Evolutionary conservation across 192 early-diverging fungal species (phyloP).

Genomic region (Linnemannia elongata): DNA sequence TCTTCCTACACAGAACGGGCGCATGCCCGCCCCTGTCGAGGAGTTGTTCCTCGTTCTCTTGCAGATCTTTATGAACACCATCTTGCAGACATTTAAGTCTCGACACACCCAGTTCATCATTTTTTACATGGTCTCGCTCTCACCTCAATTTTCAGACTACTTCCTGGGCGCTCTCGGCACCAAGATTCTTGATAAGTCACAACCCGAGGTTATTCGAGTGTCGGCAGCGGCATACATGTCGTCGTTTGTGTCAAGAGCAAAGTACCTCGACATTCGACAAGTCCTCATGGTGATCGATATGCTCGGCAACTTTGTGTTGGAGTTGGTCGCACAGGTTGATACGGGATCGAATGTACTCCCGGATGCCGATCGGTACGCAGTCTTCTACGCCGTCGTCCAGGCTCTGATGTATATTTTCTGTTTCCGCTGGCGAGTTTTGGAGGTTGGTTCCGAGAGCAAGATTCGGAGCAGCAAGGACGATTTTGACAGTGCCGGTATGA

Average conservation of each 20-base stretch:
- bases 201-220: conserved; percentile 77
- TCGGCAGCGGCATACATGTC: conserved; percentile 88
- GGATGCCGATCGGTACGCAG: conserved; percentile 76
- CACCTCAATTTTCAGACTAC: conserved; percentile 72
- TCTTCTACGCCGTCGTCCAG: conserved; percentile 91
- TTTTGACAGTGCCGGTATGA: conserved; percentile 54
- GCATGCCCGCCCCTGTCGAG: conserved; percentile 28
- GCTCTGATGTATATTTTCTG: conserved; percentile 95
- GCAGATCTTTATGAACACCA: conserved; percentile 81
- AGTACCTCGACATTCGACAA: conserved; percentile 73
- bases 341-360: conserved; percentile 33
- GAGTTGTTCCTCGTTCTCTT: conserved; percentile 79
- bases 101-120: conserved; percentile 94
- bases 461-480: conserved; percentile 35
- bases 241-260: conserved; percentile 90
- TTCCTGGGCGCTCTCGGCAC: conserved; percentile 84
- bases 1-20: conserved; percentile 33
- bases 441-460: conserved; percentile 54
- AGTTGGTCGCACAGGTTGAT: conserved; percentile 80
- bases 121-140: conserved; percentile 81
- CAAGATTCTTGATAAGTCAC: conserved; percentile 67
- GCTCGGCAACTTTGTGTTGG: conserved; percentile 74
- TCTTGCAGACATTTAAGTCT: conserved; percentile 90
- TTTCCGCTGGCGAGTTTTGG: conserved; percentile 92
- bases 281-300: conserved; percentile 78